These are phyloP conservation scores for Dalbergia oliveri DNA, from an alignment of 306 rosid genomes.

Conservation along the genomic window DNA sequence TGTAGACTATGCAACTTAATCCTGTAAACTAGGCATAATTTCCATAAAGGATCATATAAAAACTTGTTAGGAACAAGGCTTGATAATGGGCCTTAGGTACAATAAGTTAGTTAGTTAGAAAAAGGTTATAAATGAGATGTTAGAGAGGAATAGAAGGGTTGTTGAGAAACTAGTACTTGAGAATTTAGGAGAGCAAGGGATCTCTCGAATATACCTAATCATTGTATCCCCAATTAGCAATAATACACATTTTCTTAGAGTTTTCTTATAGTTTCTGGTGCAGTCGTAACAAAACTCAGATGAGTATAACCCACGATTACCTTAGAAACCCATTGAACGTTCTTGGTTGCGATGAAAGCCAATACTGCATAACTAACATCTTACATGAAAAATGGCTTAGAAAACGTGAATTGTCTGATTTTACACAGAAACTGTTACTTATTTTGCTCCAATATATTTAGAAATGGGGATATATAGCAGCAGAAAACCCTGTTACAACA, in stretches of 20 bases:
- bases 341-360: slow-evolving; percentile 10
- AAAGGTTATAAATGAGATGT: too few species aligned
- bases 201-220: too few species aligned
- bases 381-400: background rate
- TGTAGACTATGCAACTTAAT: slow-evolving; percentile 35
- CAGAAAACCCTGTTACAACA: slow-evolving; percentile 36
- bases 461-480: slow-evolving; percentile 2
- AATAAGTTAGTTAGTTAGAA: too few species aligned
- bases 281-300: background rate
- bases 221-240: too few species aligned
- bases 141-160: too few species aligned
- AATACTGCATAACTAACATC: slow-evolving; percentile 26
- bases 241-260: too few species aligned
- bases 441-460: slow-evolving; percentile 34
- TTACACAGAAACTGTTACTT: slow-evolving; percentile 24
- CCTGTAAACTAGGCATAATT: slow-evolving; percentile 34
- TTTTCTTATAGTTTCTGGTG: too few species aligned
- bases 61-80: background rate
- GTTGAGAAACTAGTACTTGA: too few species aligned
- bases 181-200: too few species aligned
- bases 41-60: slow-evolving; percentile 10
- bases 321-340: slow-evolving; percentile 23
- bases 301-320: slow-evolving; percentile 1
- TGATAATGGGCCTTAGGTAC: too few species aligned
- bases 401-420: slow-evolving; percentile 20